Percentiles rank a stretch among this genome's conserved stretches.
Evolutionary conservation across 192 early-diverging fungal genomes (phyloP).

Genomic region (Coemansia nantahalensis): DNA sequence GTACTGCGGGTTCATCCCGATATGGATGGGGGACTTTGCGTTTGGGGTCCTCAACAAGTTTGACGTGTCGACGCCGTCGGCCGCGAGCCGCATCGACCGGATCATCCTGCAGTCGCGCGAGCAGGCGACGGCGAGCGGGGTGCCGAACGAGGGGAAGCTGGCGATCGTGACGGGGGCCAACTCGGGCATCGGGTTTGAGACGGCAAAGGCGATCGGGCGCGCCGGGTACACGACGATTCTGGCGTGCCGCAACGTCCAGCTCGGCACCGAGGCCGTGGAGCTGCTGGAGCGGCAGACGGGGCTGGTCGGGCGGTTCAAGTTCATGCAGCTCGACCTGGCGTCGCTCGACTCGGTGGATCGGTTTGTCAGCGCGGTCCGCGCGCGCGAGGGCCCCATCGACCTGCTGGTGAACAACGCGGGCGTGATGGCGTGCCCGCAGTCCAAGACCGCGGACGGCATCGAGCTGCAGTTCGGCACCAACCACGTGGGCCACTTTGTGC

Average conservation of each 20-base stretch:
- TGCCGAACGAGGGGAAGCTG: conserved; percentile 23
- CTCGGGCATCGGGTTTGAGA: conserved; percentile 59
- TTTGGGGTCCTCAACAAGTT: conserved; percentile 31
- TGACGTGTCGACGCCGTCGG: conserved; percentile 17
- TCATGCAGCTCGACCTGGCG: conserved; percentile 53
- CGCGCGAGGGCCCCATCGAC: conserved; percentile 18
- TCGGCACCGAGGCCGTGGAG: conserved; percentile 34
- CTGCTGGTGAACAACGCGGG: conserved; percentile 54
- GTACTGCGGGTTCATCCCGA: conserved; percentile 2
- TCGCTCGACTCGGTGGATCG: conserved; percentile 41
- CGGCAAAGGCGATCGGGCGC: conserved; percentile 56
- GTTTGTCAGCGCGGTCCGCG: conserved; percentile 44
- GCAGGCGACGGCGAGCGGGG: neutral
- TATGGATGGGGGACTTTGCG: conserved; percentile 23
- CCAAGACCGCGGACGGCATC: conserved; percentile 58
- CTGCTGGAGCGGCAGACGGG: conserved; percentile 38
- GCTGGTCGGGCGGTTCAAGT: conserved; percentile 25
- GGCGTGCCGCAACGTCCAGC: conserved; percentile 30
- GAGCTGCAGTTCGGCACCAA: conserved; percentile 68
- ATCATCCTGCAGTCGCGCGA: conserved; percentile 16
- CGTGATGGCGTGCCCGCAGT: conserved; percentile 60
- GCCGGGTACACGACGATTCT: conserved; percentile 56
- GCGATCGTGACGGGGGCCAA: conserved; percentile 59
- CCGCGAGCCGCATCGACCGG: conserved; percentile 34
- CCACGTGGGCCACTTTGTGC: conserved; percentile 57